Percentiles rank a stretch among this genome's conserved stretches.
Conservation (phyloP, 169 alveolate species). For the Cryptosporidium tyzzeri region DNA sequence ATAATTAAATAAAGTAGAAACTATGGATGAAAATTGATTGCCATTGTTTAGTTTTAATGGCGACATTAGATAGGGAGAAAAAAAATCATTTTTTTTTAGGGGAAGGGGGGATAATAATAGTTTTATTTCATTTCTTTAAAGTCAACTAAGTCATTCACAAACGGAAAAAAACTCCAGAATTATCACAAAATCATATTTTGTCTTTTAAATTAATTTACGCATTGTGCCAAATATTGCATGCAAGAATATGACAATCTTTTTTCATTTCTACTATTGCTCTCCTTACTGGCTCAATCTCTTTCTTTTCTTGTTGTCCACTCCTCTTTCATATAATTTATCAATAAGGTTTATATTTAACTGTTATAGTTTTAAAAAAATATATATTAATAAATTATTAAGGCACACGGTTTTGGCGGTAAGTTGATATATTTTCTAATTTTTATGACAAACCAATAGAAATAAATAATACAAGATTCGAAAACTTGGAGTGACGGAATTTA, state of each 20-base stretch:
- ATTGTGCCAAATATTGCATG: not conserved
- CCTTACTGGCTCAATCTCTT: not conserved
- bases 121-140: too few species aligned
- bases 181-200: not conserved
- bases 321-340: not conserved
- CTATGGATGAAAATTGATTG: too few species aligned
- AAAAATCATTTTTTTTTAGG: too few species aligned
- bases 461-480: not conserved
- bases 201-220: not conserved
- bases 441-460: not conserved
- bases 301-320: not conserved
- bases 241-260: not conserved
- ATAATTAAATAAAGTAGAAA: too few species aligned
- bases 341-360: not conserved
- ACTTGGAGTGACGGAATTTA: not conserved
- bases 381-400: not conserved
- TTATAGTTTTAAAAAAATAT: too few species aligned
- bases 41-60: too few species aligned
- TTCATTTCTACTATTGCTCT: too few species aligned
- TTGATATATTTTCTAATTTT: not conserved
- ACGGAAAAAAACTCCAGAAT: not conserved
- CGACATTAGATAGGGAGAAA: too few species aligned
- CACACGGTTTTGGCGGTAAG: not conserved
- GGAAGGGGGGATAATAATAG: too few species aligned
- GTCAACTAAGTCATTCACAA: too few species aligned